Evolutionary conservation across 768 basidiomycete species (phyloP).

Genomic region (Mycena rosella): DNA sequence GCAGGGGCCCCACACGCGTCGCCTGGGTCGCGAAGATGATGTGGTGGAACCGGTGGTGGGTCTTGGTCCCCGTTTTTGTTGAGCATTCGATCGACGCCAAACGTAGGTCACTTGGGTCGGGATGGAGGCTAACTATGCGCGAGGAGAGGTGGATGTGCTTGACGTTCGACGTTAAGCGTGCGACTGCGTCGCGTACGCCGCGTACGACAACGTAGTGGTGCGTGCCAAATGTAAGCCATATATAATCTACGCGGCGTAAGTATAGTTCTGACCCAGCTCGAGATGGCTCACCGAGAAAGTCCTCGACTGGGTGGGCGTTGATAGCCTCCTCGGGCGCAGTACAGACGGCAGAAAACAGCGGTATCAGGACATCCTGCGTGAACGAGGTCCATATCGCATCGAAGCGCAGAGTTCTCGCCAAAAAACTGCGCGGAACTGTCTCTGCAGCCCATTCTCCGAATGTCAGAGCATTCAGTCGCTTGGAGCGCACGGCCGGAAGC

Average conservation of each 20-base stretch:
- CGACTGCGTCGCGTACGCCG: conserved; percentile 72
- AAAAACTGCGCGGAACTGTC: conserved; percentile 54
- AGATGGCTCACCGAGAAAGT: conserved; percentile 68
- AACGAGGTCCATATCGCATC: conserved; percentile 68
- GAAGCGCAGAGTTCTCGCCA: conserved; percentile 59
- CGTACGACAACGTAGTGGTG: conserved; percentile 75
- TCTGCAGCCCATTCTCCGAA: conserved; percentile 63
- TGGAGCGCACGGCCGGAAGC: conserved; percentile 45
- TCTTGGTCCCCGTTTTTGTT: conserved; percentile 42
- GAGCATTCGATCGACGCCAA: conserved; percentile 55
- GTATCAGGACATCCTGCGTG: conserved; percentile 65
- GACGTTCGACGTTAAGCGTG: conserved; percentile 59
- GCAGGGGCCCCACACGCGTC: conserved; percentile 66
- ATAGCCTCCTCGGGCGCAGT: conserved; percentile 72
- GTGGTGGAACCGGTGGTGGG: conserved; percentile 68
- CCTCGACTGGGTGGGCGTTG: conserved; percentile 69
- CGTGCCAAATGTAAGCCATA: conserved; percentile 75
- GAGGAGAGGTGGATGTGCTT: conserved; percentile 68
- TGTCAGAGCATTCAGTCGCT: conserved; percentile 47
- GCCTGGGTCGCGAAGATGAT: conserved; percentile 84
- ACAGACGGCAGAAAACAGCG: conserved; percentile 80
- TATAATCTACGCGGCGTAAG: conserved; percentile 63
- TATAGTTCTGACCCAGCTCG: background rate
- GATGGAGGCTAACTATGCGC: conserved; percentile 59
- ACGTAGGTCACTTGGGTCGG: conserved; percentile 49